A percentile compares a stretch with the other conserved stretches of the same genome.
phyloP scores from a whole-genome alignment of 1,284 basidiomycete genomes.

The Fomitiporia mediterranea region DNA sequence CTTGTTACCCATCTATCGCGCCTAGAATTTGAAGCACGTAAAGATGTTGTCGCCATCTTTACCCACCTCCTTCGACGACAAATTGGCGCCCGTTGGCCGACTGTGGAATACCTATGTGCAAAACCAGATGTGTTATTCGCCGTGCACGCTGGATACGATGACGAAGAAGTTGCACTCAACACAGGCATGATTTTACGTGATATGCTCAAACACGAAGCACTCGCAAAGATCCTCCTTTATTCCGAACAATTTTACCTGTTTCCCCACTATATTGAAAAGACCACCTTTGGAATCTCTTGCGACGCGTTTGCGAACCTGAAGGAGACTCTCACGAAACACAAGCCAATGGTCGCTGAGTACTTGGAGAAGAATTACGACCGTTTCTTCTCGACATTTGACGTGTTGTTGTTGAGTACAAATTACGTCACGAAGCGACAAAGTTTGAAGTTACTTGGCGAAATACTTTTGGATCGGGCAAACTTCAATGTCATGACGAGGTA shows the following conservation, averaged over 20 bases:
- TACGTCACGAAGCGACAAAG: constrained; percentile 99
- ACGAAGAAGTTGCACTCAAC: constrained; percentile 93
- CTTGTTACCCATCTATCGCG: constrained; percentile 80
- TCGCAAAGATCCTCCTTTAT: constrained; percentile 88
- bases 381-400: constrained; percentile 96
- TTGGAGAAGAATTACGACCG: constrained; percentile 95
- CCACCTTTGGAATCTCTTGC: constrained; percentile 97
- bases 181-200: constrained; percentile 98
- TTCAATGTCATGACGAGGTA: constrained; percentile 99
- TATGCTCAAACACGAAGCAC: constrained; percentile 91
- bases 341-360: constrained; percentile 94
- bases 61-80: constrained; percentile 92
- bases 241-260: constrained; percentile 97
- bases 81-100: constrained; percentile 90
- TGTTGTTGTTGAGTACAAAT: constrained; percentile 88
- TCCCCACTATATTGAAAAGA: constrained; percentile 95
- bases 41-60: constrained; percentile 97
- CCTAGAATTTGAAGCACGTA: constrained; percentile 95
- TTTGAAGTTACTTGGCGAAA: constrained; percentile 96
- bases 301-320: constrained; percentile 97
- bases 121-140: constrained; percentile 89
- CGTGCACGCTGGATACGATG: constrained; percentile 85
- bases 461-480: constrained; percentile 94
- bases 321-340: constrained; percentile 93
- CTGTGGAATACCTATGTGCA: constrained; percentile 87